Evolutionary conservation across 1,284 basidiomycete species (phyloP).

Genomic region (Termitomyces sp.): DNA sequence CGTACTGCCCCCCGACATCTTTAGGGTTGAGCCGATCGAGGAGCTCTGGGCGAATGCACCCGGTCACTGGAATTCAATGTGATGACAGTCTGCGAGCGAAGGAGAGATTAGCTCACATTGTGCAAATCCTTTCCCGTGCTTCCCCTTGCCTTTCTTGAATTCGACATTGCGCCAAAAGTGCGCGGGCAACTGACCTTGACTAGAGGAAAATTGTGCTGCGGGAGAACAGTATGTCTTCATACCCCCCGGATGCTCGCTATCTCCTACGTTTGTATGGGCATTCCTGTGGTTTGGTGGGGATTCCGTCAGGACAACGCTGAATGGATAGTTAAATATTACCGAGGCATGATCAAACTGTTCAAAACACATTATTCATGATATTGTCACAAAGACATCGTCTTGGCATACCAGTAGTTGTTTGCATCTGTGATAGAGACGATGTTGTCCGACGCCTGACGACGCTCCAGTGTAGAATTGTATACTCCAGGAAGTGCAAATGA

Average conservation of each 20-base stretch:
- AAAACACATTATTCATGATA: neutral
- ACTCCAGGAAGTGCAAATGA: neutral
- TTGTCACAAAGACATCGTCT: neutral
- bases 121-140: slow-evolving; percentile 31
- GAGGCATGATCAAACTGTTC: slow-evolving; percentile 39
- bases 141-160: slow-evolving; percentile 35
- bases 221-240: slow-evolving; percentile 45
- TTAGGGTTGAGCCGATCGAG: slow-evolving; percentile 36
- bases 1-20: slow-evolving; percentile 47
- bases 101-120: slow-evolving; percentile 29
- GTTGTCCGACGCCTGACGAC: slow-evolving; percentile 33
- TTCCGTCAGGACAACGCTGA: neutral
- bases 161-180: slow-evolving; percentile 44
- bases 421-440: slow-evolving; percentile 39
- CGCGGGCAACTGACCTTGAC: slow-evolving; percentile 37
- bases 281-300: slow-evolving; percentile 19
- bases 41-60: slow-evolving; percentile 39
- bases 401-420: slow-evolving; percentile 35
- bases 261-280: slow-evolving; percentile 45
- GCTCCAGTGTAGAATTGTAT: slow-evolving; percentile 13
- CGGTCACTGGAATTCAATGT: slow-evolving; percentile 34
- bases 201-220: slow-evolving; percentile 24
- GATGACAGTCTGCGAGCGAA: neutral
- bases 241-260: slow-evolving; percentile 45
- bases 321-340: slow-evolving; percentile 18